Evolutionary conservation across 2,329 filamentous ascomycete species (phyloP).

Genomic region (Cladosporium sp.): DNA sequence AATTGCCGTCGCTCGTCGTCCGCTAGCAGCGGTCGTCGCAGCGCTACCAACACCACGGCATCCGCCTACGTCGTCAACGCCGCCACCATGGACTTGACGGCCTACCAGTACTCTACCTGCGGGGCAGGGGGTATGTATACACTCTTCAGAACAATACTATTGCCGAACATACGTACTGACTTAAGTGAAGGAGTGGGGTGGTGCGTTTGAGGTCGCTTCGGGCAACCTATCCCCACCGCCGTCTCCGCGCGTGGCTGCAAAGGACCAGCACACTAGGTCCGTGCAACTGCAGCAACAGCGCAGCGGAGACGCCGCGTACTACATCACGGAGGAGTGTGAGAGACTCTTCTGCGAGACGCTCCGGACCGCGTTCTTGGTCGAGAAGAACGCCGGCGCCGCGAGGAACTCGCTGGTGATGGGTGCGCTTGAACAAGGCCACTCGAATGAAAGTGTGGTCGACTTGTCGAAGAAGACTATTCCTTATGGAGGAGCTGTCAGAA

Average conservation of each 20-base stretch:
- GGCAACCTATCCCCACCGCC: conserved; percentile 77
- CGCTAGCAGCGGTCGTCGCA: conserved; percentile 53
- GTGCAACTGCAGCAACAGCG: conserved; percentile 18
- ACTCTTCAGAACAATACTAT: neutral
- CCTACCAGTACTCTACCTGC: conserved; percentile 95
- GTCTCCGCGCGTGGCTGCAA: conserved; percentile 61
- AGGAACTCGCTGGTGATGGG: conserved; percentile 83
- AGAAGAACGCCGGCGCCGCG: conserved; percentile 64
- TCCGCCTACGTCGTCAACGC: conserved; percentile 83
- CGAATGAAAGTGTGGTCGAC: conserved; percentile 12
- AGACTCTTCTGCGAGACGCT: conserved; percentile 99
- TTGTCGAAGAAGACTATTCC: neutral
- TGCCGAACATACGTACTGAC: neutral
- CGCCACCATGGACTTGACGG: conserved; percentile 65
- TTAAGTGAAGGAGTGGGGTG: conserved; percentile 67
- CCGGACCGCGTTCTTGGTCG: conserved; percentile 91
- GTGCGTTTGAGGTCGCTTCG: conserved; percentile 92
- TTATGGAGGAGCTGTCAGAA: neutral
- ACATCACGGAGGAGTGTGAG: conserved; percentile 99
- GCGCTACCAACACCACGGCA: conserved; percentile 69
- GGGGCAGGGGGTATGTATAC: conserved; percentile 55
- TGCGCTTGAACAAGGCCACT: conserved; percentile 49
- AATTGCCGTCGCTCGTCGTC: conserved; percentile 38
- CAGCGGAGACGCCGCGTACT: conserved; percentile 87
- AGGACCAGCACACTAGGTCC: neutral